These are phyloP conservation scores for Chlorella sp. DNA, from an alignment of 139 green algal genomes.

Conservation along the genomic window DNA sequence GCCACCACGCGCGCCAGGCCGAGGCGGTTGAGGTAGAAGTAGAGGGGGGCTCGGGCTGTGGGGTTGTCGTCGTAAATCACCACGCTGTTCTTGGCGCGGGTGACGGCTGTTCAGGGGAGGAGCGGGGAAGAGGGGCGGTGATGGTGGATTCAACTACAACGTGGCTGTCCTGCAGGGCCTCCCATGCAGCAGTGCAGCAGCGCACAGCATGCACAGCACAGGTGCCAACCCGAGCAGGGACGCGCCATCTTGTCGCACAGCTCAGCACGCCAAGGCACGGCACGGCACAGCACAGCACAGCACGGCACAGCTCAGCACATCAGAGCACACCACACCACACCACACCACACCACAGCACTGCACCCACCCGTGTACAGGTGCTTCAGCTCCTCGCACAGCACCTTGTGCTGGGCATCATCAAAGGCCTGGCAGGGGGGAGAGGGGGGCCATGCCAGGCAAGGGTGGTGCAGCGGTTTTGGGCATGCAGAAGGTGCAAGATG, in stretches of 20 bases:
- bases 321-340: too few species aligned
- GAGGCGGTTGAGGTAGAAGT: constrained; percentile 44
- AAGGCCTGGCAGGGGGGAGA: constrained; percentile 19
- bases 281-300: neutral
- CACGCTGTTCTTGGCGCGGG: constrained; percentile 58
- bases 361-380: constrained; percentile 73
- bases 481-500: neutral
- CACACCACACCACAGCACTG: too few species aligned
- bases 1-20: constrained; percentile 40
- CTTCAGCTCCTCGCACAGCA: constrained; percentile 83
- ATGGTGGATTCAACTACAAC: neutral
- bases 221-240: neutral
- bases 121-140: neutral
- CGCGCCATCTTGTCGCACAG: too few species aligned
- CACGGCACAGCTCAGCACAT: too few species aligned
- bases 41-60: constrained; percentile 50
- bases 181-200: too few species aligned
- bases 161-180: neutral
- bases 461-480: neutral
- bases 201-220: neutral
- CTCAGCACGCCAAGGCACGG: too few species aligned
- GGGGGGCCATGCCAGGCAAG: too few species aligned
- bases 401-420: constrained; percentile 47
- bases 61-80: constrained; percentile 65
- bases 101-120: constrained; percentile 56